Evolutionary conservation across 2,329 filamentous ascomycete species (phyloP).

Genomic region (Fusarium nanum): DNA sequence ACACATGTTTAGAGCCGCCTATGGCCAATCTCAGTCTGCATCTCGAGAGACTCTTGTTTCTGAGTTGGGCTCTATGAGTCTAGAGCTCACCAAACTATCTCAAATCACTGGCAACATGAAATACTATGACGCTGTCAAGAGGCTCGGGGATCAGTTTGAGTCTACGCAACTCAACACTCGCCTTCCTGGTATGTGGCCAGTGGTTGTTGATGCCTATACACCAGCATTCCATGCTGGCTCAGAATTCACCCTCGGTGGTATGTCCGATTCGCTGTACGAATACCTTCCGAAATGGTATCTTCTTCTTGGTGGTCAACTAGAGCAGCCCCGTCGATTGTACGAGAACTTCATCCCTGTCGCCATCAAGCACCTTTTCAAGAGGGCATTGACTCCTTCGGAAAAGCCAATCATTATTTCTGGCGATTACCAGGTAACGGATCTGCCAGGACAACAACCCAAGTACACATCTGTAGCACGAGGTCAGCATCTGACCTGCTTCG

Average conservation of each 20-base stretch:
- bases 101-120: constrained; percentile 70
- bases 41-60: constrained; percentile 42
- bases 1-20: constrained; percentile 36
- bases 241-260: constrained; percentile 66
- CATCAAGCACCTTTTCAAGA: constrained; percentile 72
- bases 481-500: constrained; percentile 73
- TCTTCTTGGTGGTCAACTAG: constrained; percentile 69
- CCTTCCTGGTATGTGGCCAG: constrained; percentile 73
- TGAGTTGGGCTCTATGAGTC: constrained; percentile 63
- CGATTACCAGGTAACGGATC: constrained; percentile 53
- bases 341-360: constrained; percentile 57
- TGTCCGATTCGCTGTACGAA: constrained; percentile 69
- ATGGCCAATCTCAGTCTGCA: constrained; percentile 41
- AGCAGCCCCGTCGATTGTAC: constrained; percentile 49
- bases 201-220: constrained; percentile 58
- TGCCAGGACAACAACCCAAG: constrained; percentile 40
- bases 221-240: constrained; percentile 50
- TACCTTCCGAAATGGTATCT: constrained; percentile 76
- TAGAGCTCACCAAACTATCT: constrained; percentile 73
- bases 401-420: constrained; percentile 72
- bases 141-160: constrained; percentile 67
- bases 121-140: constrained; percentile 71
- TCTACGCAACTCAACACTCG: constrained; percentile 63
- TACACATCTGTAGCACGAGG: constrained; percentile 53
- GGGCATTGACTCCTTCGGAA: constrained; percentile 69